Base-by-base conservation (phyloP, 805 yeast species). In the Saturnispora zaruensis region DNA sequence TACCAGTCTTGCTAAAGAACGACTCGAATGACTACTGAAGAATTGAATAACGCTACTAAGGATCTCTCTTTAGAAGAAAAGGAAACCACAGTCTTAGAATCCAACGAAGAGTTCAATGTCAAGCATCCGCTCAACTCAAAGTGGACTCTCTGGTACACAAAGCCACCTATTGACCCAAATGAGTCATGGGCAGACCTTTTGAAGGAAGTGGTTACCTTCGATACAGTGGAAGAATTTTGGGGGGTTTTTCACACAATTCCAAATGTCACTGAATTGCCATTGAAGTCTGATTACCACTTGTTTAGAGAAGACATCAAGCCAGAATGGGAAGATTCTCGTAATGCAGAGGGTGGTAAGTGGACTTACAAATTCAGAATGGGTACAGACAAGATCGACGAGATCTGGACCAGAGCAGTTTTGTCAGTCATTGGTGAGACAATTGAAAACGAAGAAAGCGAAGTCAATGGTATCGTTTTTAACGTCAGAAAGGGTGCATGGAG, bases 201-300 rank as follows among this genome's bases (percentile, higher is more conserved):
- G 64, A 89, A 89, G 73, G 95, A 96, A 51, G 95, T 93, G 46
- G 91, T 89, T 59, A 80, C 95, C 23, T 88, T 93, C 61, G 78
- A 82, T 49, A 81, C 96, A n/a, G 98, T 93, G 47, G 99, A 93
- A 74, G 97, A 91, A 69, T 93, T 93, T 74, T 93, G 99, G 99
- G 99, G 98, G 24, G 84, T 91, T 57, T 86, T 81, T 75, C 90
- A 93, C 70, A 85, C 95, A 41, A 83, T 93, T 60, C 98, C 98
- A 58, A 81, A 81, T 60, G 96, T 96, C 46, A 79, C 81, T 55
- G 96, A 89, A 65, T 77, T 93, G 65, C 98, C 98, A 59, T 65
- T 84, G 62, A 87, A 83, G 69, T 86, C 96, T 11, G 98, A 93
- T 71, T 91, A 91, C 72, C 96, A 93, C 67, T 79, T 91, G 63